Evolutionary conservation across 2,329 filamentous ascomycete genomes (phyloP).

Genomic region (Talaromyces piceae): DNA sequence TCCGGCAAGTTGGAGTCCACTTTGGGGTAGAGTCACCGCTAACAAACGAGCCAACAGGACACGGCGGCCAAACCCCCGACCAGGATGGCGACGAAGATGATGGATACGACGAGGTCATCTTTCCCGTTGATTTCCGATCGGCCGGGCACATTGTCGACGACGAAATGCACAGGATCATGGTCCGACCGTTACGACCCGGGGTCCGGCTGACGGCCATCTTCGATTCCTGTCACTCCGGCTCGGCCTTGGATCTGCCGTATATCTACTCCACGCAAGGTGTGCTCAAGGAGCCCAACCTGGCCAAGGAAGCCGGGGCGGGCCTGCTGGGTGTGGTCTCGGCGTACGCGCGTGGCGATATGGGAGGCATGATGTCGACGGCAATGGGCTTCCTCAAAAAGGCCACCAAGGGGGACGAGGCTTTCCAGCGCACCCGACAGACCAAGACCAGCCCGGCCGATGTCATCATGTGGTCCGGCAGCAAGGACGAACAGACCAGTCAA

Average conservation of each 20-base stretch:
- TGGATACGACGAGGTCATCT: constrained; percentile 71
- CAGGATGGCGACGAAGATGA: constrained; percentile 69
- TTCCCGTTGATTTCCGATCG: constrained; percentile 63
- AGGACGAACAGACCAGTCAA: constrained; percentile 89
- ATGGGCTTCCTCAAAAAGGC: constrained; percentile 84
- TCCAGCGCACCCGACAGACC: constrained; percentile 73
- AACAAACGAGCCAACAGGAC: constrained; percentile 41
- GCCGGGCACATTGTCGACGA: constrained; percentile 72
- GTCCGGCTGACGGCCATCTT: constrained; percentile 69
- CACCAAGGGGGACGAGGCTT: constrained; percentile 67
- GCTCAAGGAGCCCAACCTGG: constrained; percentile 62
- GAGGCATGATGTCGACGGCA: constrained; percentile 71
- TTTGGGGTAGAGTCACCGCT: neutral
- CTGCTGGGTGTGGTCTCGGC: constrained; percentile 61
- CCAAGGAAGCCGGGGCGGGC: constrained; percentile 60
- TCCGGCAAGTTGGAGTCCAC: constrained; percentile 55
- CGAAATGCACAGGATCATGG: constrained; percentile 70
- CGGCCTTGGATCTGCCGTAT: constrained; percentile 59
- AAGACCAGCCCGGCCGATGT: constrained; percentile 94
- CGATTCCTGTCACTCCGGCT: constrained; percentile 61
- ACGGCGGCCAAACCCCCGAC: constrained; percentile 69
- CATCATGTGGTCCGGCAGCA: constrained; percentile 95
- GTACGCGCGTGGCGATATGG: constrained; percentile 77
- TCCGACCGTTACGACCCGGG: constrained; percentile 68
- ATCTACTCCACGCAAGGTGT: constrained; percentile 61